Conservation (phyloP, 2,329 filamentous ascomycete species). For the Gremmenia infestans region DNA sequence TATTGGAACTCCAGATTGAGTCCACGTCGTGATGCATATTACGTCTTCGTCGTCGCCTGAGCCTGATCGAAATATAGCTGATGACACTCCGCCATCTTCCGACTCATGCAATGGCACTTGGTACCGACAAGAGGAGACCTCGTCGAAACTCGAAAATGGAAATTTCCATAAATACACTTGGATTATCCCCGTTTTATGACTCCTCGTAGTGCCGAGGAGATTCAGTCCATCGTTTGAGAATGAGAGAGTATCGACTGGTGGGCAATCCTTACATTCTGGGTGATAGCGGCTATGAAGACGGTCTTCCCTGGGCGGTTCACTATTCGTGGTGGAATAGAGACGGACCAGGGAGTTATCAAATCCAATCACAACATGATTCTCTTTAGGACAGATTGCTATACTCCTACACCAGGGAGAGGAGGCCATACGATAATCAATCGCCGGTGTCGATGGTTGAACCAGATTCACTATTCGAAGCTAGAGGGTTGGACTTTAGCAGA, state of each 20-base stretch:
- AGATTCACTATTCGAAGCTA: conserved; percentile 38
- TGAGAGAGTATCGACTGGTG: conserved; percentile 36
- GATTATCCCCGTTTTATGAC: conserved; percentile 33
- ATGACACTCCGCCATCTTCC: conserved; percentile 37
- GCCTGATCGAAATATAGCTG: conserved; percentile 34
- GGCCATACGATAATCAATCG: conserved; percentile 37
- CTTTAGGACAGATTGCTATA: conserved; percentile 36
- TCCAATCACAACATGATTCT: conserved; percentile 38
- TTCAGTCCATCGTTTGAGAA: conserved; percentile 38
- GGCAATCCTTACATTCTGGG: conserved; percentile 33
- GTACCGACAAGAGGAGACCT: conserved; percentile 35
- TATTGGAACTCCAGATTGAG: conserved; percentile 37
- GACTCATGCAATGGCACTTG: conserved; percentile 37
- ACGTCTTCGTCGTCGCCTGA: conserved; percentile 33
- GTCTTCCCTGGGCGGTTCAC: conserved; percentile 35
- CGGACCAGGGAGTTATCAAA: conserved; percentile 37
- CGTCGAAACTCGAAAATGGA: conserved; percentile 34
- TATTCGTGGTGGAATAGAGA: conserved; percentile 35
- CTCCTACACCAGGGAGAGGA: conserved; percentile 36
- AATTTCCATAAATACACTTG: conserved; percentile 36
- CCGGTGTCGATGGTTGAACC: conserved; percentile 27
- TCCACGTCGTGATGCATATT: conserved; percentile 39
- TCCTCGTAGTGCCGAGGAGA: conserved; percentile 36
- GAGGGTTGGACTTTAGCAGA: not conserved
- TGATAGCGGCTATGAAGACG: conserved; percentile 34